These are phyloP conservation scores for Casaregolazyma lundiana DNA, from an alignment of 1,139 yeast species.

Conservation along the genomic window DNA sequence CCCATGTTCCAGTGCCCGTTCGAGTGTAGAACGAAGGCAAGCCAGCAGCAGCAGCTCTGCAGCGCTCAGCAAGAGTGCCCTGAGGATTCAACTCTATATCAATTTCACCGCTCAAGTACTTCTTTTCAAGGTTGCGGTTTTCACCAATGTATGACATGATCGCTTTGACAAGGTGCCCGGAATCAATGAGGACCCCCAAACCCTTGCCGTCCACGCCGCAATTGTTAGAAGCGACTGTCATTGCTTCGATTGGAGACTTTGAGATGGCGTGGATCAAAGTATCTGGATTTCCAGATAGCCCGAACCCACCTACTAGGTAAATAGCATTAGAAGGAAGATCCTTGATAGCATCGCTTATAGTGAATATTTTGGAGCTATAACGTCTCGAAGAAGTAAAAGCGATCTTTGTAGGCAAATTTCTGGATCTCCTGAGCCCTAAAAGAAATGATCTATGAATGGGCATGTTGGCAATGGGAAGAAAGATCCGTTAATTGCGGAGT, in stretches of 20 bases:
- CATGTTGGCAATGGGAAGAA: background rate
- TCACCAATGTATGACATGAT: conserved; percentile 46
- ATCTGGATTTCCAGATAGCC: conserved; percentile 46
- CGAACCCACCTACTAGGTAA: conserved; percentile 48
- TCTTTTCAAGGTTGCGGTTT: conserved; percentile 40
- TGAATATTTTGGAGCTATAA: conserved; percentile 3
- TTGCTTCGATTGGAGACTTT: conserved; percentile 36
- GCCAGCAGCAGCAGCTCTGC: conserved; percentile 47
- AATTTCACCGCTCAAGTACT: conserved; percentile 41
- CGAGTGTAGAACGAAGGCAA: conserved; percentile 49
- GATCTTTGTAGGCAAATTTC: background rate
- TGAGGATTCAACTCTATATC: conserved; percentile 49
- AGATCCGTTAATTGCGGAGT: no score
- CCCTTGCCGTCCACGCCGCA: conserved; percentile 49
- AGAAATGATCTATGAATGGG: background rate
- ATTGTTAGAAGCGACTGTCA: conserved; percentile 49
- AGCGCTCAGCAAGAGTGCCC: conserved; percentile 47
- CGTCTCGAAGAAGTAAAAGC: background rate
- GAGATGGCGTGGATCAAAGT: conserved; percentile 34
- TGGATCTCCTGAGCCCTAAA: background rate
- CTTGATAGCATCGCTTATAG: conserved; percentile 4
- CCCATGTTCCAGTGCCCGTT: conserved; percentile 48
- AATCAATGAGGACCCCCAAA: conserved; percentile 39
- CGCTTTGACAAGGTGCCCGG: conserved; percentile 44
- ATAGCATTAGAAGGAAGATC: conserved; percentile 8